A percentile compares a stretch with the other conserved stretches of the same genome.
These are phyloP conservation scores for Talaromyces stipitatus DNA, from an alignment of 495 filamentous ascomycete species.

Conservation along the genomic window DNA sequence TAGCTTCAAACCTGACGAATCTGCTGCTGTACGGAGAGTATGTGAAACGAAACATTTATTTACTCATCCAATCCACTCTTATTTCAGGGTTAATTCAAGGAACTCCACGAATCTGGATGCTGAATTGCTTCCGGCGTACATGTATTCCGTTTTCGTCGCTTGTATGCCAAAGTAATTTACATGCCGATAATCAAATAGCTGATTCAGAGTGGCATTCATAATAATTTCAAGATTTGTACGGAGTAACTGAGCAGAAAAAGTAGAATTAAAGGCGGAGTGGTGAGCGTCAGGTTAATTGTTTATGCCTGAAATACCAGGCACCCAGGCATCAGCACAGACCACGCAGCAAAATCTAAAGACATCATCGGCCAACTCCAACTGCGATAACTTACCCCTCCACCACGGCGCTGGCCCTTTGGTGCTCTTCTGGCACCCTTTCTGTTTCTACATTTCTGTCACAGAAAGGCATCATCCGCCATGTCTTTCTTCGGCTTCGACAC, in stretches of 20 bases:
- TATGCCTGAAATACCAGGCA: background rate
- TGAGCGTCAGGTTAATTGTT: too few species aligned
- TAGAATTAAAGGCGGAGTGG: background rate
- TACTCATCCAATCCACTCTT: background rate
- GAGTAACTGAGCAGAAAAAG: too few species aligned
- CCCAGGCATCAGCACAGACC: background rate
- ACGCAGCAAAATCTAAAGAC: background rate
- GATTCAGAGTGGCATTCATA: too few species aligned
- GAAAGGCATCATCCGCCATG: slow-evolving; percentile 35
- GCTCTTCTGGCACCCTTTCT: slow-evolving; percentile 9
- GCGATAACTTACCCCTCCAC: background rate
- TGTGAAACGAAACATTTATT: background rate
- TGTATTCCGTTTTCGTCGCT: too few species aligned
- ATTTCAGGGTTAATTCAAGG: background rate
- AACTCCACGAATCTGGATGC: too few species aligned
- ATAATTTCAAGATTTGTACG: too few species aligned
- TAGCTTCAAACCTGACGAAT: background rate
- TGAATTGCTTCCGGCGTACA: too few species aligned
- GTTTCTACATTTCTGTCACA: slow-evolving; percentile 6
- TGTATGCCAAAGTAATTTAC: too few species aligned
- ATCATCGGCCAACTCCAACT: background rate
- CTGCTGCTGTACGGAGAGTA: too few species aligned
- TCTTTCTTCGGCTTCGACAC: slow-evolving; percentile 87
- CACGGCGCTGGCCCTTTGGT: slow-evolving; percentile 6
- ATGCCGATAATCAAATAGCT: too few species aligned